These are phyloP conservation scores for Colletotrichum sojae DNA, from an alignment of 2,329 filamentous ascomycete genomes.

Conservation along the genomic window DNA sequence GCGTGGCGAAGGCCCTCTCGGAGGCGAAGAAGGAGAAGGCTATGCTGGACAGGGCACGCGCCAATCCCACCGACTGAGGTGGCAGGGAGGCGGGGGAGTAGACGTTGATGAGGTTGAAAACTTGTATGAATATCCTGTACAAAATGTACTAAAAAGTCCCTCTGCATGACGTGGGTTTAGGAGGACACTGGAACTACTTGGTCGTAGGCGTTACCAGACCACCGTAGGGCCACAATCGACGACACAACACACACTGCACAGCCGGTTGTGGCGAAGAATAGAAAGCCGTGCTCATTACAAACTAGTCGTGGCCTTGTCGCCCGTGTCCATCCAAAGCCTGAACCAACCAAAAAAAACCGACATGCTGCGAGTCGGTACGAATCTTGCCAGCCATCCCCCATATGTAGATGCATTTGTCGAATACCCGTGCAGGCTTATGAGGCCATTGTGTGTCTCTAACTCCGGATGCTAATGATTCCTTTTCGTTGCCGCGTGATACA, in stretches of 20 bases:
- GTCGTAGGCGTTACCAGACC: neutral
- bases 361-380: slow-evolving; percentile 1
- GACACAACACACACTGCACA: neutral
- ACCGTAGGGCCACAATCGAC: neutral
- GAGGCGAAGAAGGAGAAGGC: slow-evolving; percentile 74
- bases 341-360: slow-evolving; percentile 22
- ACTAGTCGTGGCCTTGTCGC: slow-evolving; percentile 13
- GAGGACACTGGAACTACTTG: neutral
- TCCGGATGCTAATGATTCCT: slow-evolving; percentile 27
- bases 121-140: slow-evolving; percentile 39
- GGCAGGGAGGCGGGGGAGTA: neutral
- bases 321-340: slow-evolving; percentile 26
- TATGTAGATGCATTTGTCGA: slow-evolving; percentile 13
- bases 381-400: slow-evolving; percentile 6
- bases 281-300: slow-evolving; percentile 23
- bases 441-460: slow-evolving; percentile 24
- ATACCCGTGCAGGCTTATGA: slow-evolving; percentile 11
- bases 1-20: slow-evolving; percentile 66
- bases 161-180: slow-evolving; percentile 11
- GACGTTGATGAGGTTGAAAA: slow-evolving; percentile 6
- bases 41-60: slow-evolving; percentile 58
- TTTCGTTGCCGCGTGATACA: slow-evolving; percentile 31
- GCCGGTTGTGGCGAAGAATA: neutral
- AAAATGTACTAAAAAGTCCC: slow-evolving; percentile 41
- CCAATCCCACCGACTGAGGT: slow-evolving; percentile 46